These are phyloP conservation scores for Zarea fungicola DNA, from an alignment of 2,329 filamentous ascomycete genomes.

Conservation along the genomic window DNA sequence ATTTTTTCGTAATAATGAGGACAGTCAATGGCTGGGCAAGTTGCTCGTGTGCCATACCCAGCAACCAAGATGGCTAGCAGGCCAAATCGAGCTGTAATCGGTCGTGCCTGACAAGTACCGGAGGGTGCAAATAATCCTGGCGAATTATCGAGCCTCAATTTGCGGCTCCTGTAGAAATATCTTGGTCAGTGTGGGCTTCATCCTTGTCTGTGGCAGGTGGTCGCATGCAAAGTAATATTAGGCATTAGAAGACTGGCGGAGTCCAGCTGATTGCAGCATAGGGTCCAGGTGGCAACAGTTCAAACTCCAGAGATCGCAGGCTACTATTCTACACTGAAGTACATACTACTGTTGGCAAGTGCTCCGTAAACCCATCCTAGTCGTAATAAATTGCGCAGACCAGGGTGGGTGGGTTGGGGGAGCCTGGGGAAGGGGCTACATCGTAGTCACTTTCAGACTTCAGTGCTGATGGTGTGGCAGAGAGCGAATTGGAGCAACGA, in stretches of 20 bases:
- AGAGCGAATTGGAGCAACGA: neutral
- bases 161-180: constrained; percentile 3
- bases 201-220: constrained; percentile 5
- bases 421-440: constrained; percentile 8
- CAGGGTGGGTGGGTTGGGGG: constrained; percentile 3
- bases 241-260: no score
- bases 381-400: constrained; percentile 4
- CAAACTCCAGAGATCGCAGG: neutral
- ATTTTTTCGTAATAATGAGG: neutral
- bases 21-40: neutral
- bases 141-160: constrained; percentile 11
- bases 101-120: neutral
- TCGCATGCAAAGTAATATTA: constrained; percentile 9
- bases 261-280: no score
- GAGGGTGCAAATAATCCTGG: constrained; percentile 5
- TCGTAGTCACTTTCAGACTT: neutral
- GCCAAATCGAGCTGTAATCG: constrained; percentile 7
- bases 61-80: neutral
- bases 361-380: constrained; percentile 8
- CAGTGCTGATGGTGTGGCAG: neutral
- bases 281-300: no score
- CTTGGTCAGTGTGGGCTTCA: constrained; percentile 5
- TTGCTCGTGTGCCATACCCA: constrained; percentile 1
- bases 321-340: neutral
- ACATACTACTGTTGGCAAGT: constrained; percentile 3